Percentiles rank a stretch among this genome's conserved stretches.
phyloP scores from a whole-genome alignment of 257 asterid genomes.

The Oldenlandia corymbosa region DNA sequence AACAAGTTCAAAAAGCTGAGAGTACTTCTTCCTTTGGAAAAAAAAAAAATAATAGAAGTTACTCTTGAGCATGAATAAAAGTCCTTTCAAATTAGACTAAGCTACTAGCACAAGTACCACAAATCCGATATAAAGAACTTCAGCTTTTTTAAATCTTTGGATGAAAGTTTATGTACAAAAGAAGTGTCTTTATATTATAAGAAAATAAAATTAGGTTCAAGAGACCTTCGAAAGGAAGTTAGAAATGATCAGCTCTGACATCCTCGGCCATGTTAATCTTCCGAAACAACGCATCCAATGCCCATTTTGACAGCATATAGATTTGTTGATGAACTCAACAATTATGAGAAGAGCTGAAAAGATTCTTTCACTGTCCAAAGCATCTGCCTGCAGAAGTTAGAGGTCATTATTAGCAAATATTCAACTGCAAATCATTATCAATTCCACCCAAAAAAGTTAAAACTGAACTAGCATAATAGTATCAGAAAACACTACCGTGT shows the following conservation, averaged over 20 bases:
- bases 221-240: constrained; percentile 83
- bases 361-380: constrained; percentile 61
- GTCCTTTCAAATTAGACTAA: neutral
- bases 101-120: neutral
- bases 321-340: constrained; percentile 47
- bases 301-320: constrained; percentile 57
- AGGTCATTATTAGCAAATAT: neutral
- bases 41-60: no score
- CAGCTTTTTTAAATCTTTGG: no score
- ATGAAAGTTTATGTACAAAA: no score
- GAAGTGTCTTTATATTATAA: no score
- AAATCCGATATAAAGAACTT: no score
- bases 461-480: neutral
- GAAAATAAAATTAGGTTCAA: neutral
- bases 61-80: neutral
- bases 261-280: constrained; percentile 91
- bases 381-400: constrained; percentile 40
- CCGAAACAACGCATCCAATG: constrained; percentile 81
- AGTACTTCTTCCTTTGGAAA: no score
- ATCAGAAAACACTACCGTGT: constrained; percentile 34
- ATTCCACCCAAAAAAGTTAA: neutral
- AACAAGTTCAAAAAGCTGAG: no score
- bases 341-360: constrained; percentile 52
- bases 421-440: neutral
- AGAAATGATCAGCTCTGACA: constrained; percentile 79